Percentiles rank a stretch among this genome's conserved stretches.
Evolutionary conservation across 345 rosid species (phyloP).

Genomic region (Eucalyptus marginata): DNA sequence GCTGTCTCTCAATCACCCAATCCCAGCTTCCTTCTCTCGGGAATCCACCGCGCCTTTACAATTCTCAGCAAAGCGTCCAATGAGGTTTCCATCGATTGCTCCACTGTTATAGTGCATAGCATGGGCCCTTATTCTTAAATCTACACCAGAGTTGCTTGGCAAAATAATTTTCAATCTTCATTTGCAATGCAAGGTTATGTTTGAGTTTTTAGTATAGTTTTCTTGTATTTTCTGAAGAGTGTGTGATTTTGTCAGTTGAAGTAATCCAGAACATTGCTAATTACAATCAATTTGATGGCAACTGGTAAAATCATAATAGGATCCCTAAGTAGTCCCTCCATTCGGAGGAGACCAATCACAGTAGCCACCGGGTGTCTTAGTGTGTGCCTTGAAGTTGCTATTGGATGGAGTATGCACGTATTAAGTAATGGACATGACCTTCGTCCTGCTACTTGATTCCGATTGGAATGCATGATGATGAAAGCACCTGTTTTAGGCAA

Average conservation of each 20-base stretch:
- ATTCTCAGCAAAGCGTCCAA: background rate
- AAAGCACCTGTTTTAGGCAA: background rate
- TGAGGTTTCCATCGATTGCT: background rate
- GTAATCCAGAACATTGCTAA: background rate
- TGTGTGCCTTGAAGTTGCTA: background rate
- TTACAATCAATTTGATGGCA: background rate
- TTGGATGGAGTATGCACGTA: background rate
- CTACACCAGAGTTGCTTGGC: background rate
- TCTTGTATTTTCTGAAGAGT: background rate
- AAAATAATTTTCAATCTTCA: background rate
- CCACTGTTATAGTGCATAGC: background rate
- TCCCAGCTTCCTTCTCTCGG: background rate
- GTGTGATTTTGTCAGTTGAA: background rate
- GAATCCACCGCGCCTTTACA: accelerated
- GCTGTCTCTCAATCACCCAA: background rate
- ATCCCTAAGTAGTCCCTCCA: background rate
- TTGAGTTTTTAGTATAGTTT: background rate
- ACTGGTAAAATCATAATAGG: background rate
- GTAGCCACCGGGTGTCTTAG: background rate
- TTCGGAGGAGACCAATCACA: background rate
- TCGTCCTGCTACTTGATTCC: background rate
- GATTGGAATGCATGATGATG: background rate
- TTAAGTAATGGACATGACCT: background rate
- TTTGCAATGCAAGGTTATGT: background rate
- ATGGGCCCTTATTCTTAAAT: background rate